Evolutionary conservation across 2,329 filamentous ascomycete species (phyloP), one percentile per base, ranked within the genome.

Genomic region (Colletotrichum coccodes): DNA sequence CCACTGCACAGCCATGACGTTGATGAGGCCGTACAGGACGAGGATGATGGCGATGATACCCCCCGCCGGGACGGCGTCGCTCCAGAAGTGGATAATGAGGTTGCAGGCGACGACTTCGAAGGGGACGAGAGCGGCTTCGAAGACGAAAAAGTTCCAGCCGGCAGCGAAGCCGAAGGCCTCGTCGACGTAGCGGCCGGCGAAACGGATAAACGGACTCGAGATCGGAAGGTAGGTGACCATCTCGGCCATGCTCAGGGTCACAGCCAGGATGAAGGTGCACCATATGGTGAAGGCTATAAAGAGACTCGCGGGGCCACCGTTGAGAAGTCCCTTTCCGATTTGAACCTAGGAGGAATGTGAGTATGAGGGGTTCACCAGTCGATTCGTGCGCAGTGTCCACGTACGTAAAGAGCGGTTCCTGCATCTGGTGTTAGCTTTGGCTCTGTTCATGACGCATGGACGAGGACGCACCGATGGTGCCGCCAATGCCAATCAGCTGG

Each of bases 151-250:
- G 76, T 93, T 93, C 87, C 91, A 93, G 6, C 91, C 91, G 2
- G 90, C 87, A 7, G 90, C 90, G 64, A 93, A 91, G 1, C 91
- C 91, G 68, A 94, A 92, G 3, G 91, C 90, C 71, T 93, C 91
- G 72, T 94, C 92, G 34, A 94, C 91, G 72, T 89, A 94, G 53
- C 91, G 87, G 16, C 91, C 91, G 4, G 92, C 92, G 74, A 94
- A 93, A 30, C 91, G 89, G 75, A 94, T 92, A 77, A 95, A 94
- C 0, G 92, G 91, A 46, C 91, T 93, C 0, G 91, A 93, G 61
- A 94, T 92, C 8, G 92, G 92, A 3, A 93, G 82, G 71, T 92
- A 93, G 0, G 91, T 92, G 8, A 93, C 91, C 91, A 94, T 93
- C 77, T 94, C 92, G 14, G 91, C 90, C 81, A 92, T 88, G 75